Evolutionary conservation across 352 stramenopile genomes (phyloP), one percentile per base, ranked within the genome.

Genomic region (Globisporangium cylindrosporum): DNA sequence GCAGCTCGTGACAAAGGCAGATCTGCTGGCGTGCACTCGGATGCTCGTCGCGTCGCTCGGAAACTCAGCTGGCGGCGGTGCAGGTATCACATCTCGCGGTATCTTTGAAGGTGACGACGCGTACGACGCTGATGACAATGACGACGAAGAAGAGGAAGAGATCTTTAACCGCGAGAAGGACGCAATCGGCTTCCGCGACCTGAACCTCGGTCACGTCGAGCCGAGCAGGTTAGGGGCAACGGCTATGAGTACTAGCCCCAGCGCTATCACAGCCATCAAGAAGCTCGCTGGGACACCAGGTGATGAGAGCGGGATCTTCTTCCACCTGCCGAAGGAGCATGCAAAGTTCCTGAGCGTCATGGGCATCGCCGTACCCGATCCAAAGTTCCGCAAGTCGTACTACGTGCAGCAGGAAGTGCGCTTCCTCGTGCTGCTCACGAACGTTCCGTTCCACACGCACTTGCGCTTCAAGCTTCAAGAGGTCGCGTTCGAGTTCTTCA

Each of bases 101-200:
- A 36, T 64, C 41, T 66, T 66, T 58, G 41, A 77, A 10, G 68
- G 74, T 48, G 66, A 73, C 10, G 61, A 73, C 1, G 62, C 18
- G 18, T 24, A 72, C 10, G 73, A 75, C 1, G 62, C 66, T 25
- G 72, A 67, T 2, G 73, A 78, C 0, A 56, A 73, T 36, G 71
- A 78, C 3, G 80, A 83, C 5, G 77, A 88, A 0, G 80, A 88
- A 43, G 80, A 90, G 54, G 84, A 92, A 66, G 84, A 90, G 51
- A 75, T 92, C 29, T 92, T 89, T 70, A 92, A 81, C 58, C 83
- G 81, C n/a, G 83, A 89, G 55, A 72, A 81, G 62, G 75, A 82
- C 65, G 77, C 75, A 0, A 72, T 76, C 27, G 80, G 73, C 43
- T 75, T 80, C 32, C 72, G 70, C 14, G 69, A 78, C 7, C 70